Base-by-base conservation (phyloP, 805 yeast species). In the Candida tallmaniae region DNA sequence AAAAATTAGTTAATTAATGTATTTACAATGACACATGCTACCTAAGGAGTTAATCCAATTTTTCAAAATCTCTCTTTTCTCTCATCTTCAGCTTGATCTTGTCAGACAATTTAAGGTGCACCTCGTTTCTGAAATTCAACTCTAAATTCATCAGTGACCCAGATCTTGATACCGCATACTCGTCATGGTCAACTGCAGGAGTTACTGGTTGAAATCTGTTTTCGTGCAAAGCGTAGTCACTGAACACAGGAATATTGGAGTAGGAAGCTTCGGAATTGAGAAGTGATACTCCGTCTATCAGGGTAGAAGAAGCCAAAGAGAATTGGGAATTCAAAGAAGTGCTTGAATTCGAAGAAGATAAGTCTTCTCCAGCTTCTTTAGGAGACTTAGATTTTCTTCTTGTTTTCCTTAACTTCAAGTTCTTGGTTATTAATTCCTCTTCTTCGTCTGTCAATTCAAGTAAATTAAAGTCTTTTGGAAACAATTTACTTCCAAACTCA, bases 401-500 rank as follows among this genome's bases (percentile, higher is more conserved):
- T 44, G 30, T 48, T 43, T 38, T 38, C 34, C 47, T 60, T 51
- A 23, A 49, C 53, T 36, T 76, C 56, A 44, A 73, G 50, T 29
- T 62, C 65, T 43, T 66, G 67, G 36, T 36, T 12, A 32, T 23
- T n/a, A 14, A 22, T 2, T 32, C 35, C 20, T 36, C 40, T 37
- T 74, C 78, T 30, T 56, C 54, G 39, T 70, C 64, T 40, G 67
- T 69, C 42, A 69, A 55, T 36, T 73, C 73, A 34, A 71, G 56
- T 39, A 75, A 56, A 44, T 81, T 81, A 52, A 89, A 84, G 59
- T 89, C 96, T 28, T 62, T 55, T 4, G 95, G 90, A 69, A 79
- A 89, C 35, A 93, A 58, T 50, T 80, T 74, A 4, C 95, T 93
- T 0, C 97, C 97, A 38, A 80, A 73, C 28, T 73, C 76, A 54